phyloP scores from a whole-genome alignment of 2,329 filamentous ascomycete species.

The Colletotrichum chrysophilum region DNA sequence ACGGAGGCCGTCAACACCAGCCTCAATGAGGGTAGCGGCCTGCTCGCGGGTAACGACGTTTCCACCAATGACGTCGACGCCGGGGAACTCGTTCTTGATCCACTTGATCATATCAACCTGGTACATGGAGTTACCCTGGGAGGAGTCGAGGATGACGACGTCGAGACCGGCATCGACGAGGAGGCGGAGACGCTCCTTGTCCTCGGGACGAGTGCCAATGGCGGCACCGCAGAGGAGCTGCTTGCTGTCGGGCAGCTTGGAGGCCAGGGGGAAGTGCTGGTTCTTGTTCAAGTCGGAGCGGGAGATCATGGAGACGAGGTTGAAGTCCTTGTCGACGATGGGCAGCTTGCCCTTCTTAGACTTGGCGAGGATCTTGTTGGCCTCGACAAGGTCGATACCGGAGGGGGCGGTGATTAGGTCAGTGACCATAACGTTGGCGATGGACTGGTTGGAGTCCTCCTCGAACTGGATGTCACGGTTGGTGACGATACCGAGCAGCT shows the following conservation, averaged over 20 bases:
- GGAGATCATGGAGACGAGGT: slow-evolving; percentile 90
- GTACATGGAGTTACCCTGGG: slow-evolving; percentile 98
- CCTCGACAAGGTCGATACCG: slow-evolving; percentile 84
- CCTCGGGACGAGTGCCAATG: slow-evolving; percentile 92
- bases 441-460: slow-evolving; percentile 71
- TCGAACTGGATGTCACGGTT: slow-evolving; percentile 99
- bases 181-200: slow-evolving; percentile 84
- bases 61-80: slow-evolving; percentile 93
- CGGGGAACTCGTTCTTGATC: slow-evolving; percentile 85
- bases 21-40: slow-evolving; percentile 88
- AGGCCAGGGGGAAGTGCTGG: slow-evolving; percentile 93
- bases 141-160: slow-evolving; percentile 93
- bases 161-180: slow-evolving; percentile 95
- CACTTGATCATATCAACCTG: slow-evolving; percentile 98
- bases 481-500: slow-evolving; percentile 96
- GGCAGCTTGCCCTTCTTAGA: slow-evolving; percentile 99
- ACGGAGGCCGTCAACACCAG: slow-evolving; percentile 92
- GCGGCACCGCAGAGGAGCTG: slow-evolving; percentile 95
- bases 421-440: slow-evolving; percentile 93
- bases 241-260: slow-evolving; percentile 95
- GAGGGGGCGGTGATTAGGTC: slow-evolving; percentile 87
- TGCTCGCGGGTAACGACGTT: slow-evolving; percentile 99
- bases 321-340: slow-evolving; percentile 83
- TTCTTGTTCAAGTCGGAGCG: slow-evolving; percentile 99
- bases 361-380: slow-evolving; percentile 89